Evolutionary conservation across 2,329 filamentous ascomycete species (phyloP), one percentile per base, ranked within the genome.

Genomic region (Colletotrichum musae): DNA sequence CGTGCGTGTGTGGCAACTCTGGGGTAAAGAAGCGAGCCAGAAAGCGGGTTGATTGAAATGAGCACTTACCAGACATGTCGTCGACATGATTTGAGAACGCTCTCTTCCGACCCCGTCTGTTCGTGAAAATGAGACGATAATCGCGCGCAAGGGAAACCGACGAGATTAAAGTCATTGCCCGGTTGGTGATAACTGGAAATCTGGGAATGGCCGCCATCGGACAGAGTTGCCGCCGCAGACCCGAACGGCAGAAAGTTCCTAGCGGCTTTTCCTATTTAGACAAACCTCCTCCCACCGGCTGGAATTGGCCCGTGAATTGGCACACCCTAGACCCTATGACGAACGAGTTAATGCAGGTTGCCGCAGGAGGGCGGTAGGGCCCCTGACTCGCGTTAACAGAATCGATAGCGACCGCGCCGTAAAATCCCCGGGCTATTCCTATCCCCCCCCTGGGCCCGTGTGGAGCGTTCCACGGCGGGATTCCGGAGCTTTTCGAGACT

Each of bases 71-170:
- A 65, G 54, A 59, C 60, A 59, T 68, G 65, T 59, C 54, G 61
- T 65, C 50, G 54, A 65, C 66, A 68, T 68, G 66, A 45, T 59
- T 68, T 58, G 53, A 45, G 48, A 36, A 36, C 41, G 56, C 24
- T 18, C 18, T 18, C 50, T 32, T 39, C 21, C 28, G 9, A n/a
- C 39, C 28, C 36, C 16, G 16, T 26, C 36, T 56, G 32, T 68
- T 54, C 21, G 60, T 53, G 39, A 18, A 32, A 58, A 63, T 45
- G 51, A n/a, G 64, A 63, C 24, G 51, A 67, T 53, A 28, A 9
- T 18, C 26, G 50, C 9, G 48, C n/a, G 5, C 26, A 28, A 57
- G 18, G 26, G 32, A 50, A 52, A 26, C 36, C 10, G 15, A 26
- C 26, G 13, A 39, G 39, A 66, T 66, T 16, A 45, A 68, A 66